phyloP scores from a whole-genome alignment of 2,329 filamentous ascomycete genomes.

The Diaporthe australafricana region DNA sequence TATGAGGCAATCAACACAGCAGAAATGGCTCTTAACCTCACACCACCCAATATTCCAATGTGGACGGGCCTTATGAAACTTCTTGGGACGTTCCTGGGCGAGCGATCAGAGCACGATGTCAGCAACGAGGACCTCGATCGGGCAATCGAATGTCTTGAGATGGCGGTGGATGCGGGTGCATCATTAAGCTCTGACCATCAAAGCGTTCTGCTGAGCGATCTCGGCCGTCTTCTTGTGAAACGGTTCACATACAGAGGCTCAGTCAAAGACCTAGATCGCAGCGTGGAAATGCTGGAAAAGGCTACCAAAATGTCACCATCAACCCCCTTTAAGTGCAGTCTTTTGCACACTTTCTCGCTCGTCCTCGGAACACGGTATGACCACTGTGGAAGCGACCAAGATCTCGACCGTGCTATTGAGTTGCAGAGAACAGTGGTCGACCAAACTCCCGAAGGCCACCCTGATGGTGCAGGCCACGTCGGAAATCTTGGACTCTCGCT shows the following conservation, averaged over 20 bases:
- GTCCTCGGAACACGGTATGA: background rate
- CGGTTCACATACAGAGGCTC: background rate
- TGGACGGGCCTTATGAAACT: background rate
- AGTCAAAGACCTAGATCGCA: background rate
- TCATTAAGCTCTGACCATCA: background rate
- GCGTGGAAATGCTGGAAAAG: background rate
- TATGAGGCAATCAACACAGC: background rate
- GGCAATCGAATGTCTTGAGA: background rate
- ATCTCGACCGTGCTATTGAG: background rate
- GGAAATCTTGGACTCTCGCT: background rate
- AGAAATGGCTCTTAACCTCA: background rate
- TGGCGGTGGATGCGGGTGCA: background rate
- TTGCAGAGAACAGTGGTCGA: background rate
- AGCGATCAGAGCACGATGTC: background rate
- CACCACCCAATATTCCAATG: background rate
- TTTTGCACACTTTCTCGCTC: background rate
- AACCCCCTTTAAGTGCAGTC: background rate
- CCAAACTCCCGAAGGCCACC: background rate
- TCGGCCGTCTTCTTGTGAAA: background rate
- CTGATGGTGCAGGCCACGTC: background rate
- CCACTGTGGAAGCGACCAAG: background rate
- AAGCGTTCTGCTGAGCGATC: background rate
- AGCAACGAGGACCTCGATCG: background rate
- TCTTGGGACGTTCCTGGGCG: background rate
- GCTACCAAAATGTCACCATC: background rate